Conservation (phyloP, 1,284 basidiomycete species). For the Cerrena zonata region DNA sequence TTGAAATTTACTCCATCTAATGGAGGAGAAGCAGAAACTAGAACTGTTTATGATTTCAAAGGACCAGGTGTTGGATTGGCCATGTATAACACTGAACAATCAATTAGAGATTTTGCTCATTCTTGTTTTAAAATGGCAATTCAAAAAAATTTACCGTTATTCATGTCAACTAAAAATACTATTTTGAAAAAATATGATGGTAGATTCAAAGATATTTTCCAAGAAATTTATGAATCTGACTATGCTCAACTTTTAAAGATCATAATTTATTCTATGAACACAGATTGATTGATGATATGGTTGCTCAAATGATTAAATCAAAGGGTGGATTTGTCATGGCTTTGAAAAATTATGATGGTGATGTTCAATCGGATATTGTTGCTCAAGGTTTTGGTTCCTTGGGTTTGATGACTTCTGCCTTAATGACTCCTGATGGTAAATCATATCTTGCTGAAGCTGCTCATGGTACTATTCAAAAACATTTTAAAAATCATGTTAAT, state of each 20-base stretch:
- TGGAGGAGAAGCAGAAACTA: conserved; percentile 57
- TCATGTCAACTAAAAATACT: conserved; percentile 96
- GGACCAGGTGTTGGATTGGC: conserved; percentile 83
- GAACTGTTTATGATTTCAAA: conserved; percentile 89
- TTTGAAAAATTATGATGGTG: conserved; percentile 95
- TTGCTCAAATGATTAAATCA: conserved; percentile 95
- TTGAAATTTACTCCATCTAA: conserved; percentile 79
- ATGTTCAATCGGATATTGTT: conserved; percentile 87
- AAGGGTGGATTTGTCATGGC: conserved; percentile 97
- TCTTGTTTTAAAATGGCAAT: conserved; percentile 97
- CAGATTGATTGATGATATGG: conserved; percentile 91
- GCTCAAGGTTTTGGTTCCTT: conserved; percentile 91
- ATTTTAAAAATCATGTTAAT: conserved; percentile 37
- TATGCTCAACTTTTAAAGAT: conserved; percentile 74
- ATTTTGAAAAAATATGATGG: conserved; percentile 96
- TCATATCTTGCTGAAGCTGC: conserved; percentile 91
- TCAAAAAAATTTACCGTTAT: conserved; percentile 89
- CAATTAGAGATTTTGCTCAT: conserved; percentile 92
- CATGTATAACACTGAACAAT: conserved; percentile 95
- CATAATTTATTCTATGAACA: conserved; percentile 98
- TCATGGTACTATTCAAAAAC: conserved; percentile 52
- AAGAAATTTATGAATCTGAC: conserved; percentile 91
- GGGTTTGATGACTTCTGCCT: conserved; percentile 97
- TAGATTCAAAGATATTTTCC: conserved; percentile 98
- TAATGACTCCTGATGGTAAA: conserved; percentile 92